These are phyloP conservation scores for Podaxis sp. DNA, from an alignment of 768 basidiomycete species.

Conservation along the genomic window DNA sequence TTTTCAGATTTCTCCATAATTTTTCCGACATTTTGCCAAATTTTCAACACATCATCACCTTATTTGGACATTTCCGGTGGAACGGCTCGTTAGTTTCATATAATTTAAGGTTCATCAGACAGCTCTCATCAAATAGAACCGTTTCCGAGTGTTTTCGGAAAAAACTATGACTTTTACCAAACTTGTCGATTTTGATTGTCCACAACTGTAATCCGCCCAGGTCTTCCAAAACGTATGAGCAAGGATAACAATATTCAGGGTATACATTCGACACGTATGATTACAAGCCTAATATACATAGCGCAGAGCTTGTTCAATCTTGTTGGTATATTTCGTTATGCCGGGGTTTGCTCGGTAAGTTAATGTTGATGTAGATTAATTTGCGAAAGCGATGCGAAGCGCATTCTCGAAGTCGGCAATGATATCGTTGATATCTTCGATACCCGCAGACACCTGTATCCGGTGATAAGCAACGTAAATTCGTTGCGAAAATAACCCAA, in stretches of 20 bases:
- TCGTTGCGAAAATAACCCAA: neutral
- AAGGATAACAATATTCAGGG: neutral
- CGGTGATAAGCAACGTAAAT: neutral
- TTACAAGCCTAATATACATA: neutral
- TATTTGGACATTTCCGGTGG: neutral
- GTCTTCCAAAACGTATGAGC: neutral
- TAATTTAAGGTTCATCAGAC: neutral
- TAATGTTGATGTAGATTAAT: no score
- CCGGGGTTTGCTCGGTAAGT: no score
- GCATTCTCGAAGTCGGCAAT: conserved; percentile 42
- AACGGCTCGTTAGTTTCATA: neutral
- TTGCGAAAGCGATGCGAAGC: conserved; percentile 28
- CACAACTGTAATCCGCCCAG: neutral
- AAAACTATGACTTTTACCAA: neutral
- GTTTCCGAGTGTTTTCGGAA: neutral
- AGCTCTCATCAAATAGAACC: neutral
- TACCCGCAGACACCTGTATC: conserved; percentile 33
- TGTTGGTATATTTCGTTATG: no score
- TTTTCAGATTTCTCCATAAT: neutral
- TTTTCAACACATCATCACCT: neutral
- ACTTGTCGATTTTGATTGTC: neutral
- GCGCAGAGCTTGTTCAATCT: neutral
- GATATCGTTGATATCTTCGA: conserved; percentile 43
- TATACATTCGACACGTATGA: neutral
- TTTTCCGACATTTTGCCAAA: neutral